Base-by-base conservation (phyloP, 106 monocot species). In the Dactylorhiza incarnata region DNA sequence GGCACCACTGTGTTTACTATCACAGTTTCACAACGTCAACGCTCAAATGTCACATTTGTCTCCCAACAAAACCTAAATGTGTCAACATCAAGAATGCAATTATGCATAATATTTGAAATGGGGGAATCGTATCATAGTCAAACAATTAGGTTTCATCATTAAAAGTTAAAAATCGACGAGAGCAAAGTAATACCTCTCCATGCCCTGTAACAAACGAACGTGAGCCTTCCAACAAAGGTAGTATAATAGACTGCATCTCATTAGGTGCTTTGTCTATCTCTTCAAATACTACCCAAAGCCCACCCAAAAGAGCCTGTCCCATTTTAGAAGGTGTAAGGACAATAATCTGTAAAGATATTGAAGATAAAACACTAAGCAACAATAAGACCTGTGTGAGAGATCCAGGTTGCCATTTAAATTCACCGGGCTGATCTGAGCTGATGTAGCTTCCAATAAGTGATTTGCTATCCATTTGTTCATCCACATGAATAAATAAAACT, bases 401-500 rank as follows among this genome's bases (percentile, higher is more conserved):
- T 29, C 97, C 97, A 74, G 93, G 91, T 74, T 94, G 89, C 97
- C 97, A 97, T 84, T 78, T 86, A 69, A 97, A 97, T 82, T 97
- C 87, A 76, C 97, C 97, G 73, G 97, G 97, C 77, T 85, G 69
- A 45, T 97, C 97, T 59, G 97, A 76, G 77, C 94, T 87, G 47
- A 94, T 74, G 51, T 94, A 97, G 65, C 89, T 91, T n/a, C 97
- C 97, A 71, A 97, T 72, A 56, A 97, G 74, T 66, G 91, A 87
- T 82, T 86, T 97, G 77, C 87, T 81, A 83, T 97, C 97, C 91
- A 94, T 89, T 87, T 94, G 97, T 10, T 94, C 91, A 83, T 97
- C 97, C 89, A 91, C 88, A 83, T 97, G 91, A 82, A 97, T 94
- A 72, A 89, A 89, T 68, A 97, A 65, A 76, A 97, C 97, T 96